Conservation (phyloP, 257 asterid species). For the Gynochthodes officinalis region DNA sequence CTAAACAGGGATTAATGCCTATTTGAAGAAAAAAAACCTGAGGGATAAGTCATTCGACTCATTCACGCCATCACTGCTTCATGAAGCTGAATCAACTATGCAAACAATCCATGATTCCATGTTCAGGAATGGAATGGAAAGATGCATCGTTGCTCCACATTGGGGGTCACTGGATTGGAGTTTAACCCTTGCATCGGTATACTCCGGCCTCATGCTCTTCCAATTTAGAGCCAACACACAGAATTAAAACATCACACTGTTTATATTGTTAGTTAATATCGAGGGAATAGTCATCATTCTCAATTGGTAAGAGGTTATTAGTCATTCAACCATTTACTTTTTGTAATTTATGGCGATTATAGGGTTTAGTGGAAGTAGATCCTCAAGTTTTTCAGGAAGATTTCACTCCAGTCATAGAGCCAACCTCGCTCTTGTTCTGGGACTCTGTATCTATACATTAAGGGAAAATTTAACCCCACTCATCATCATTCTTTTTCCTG, state of each 20-base stretch:
- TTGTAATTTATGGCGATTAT: conserved; percentile 16
- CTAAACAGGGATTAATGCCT: too few species aligned
- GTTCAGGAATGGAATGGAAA: neutral
- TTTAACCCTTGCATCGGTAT: neutral
- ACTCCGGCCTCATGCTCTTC: neutral
- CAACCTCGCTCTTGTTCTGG: too few species aligned
- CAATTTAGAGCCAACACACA: conserved; percentile 5
- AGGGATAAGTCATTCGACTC: too few species aligned
- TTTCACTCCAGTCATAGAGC: neutral
- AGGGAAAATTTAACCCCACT: neutral
- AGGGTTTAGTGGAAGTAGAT: conserved; percentile 6
- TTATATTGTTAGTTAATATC: conserved; percentile 32
- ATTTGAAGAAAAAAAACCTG: too few species aligned
- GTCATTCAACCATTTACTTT: conserved; percentile 15
- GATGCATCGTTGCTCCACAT: neutral
- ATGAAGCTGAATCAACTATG: neutral
- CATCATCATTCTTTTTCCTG: neutral
- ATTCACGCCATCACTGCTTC: neutral
- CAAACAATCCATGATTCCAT: neutral
- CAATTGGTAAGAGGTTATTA: conserved; percentile 18
- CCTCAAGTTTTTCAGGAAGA: neutral
- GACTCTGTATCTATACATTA: neutral
- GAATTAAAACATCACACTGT: conserved; percentile 25
- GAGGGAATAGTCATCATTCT: conserved; percentile 25
- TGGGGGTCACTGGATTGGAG: neutral